Conservation (phyloP, 495 filamentous ascomycete genomes). For the Hypoxylon trugodes region DNA sequence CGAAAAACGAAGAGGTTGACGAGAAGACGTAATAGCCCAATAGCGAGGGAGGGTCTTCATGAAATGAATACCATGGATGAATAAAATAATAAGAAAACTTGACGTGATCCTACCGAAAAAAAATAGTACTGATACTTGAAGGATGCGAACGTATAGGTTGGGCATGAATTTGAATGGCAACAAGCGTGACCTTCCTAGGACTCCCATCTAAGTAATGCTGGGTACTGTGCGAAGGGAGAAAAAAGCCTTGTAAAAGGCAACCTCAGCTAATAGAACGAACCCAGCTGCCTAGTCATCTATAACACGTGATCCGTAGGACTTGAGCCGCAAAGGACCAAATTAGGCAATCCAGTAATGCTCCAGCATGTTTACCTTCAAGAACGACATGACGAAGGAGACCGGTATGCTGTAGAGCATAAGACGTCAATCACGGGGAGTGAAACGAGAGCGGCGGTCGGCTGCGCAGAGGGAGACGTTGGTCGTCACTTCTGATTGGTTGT, state of each 20-base stretch:
- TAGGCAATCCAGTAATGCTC: background rate
- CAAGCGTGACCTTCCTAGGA: constrained; percentile 26
- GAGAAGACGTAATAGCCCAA: too few species aligned
- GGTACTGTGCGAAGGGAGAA: background rate
- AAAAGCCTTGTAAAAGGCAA: constrained; percentile 34
- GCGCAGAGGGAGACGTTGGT: constrained; percentile 19
- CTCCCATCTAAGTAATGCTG: constrained; percentile 9
- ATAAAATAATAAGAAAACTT: too few species aligned
- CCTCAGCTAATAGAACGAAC: constrained; percentile 1
- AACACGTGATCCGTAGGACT: constrained; percentile 23
- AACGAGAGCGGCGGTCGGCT: constrained; percentile 2
- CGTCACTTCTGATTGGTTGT: constrained; percentile 26
- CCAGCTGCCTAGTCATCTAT: constrained; percentile 37
- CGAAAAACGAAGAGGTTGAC: too few species aligned
- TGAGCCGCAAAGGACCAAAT: too few species aligned
- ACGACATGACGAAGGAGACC: background rate
- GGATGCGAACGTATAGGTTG: background rate
- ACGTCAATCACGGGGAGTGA: background rate
- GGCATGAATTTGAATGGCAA: constrained; percentile 20
- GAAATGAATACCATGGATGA: too few species aligned
- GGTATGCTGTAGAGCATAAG: background rate
- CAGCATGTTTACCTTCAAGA: background rate
- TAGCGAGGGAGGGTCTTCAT: too few species aligned
- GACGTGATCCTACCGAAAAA: background rate
- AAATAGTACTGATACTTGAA: background rate